phyloP scores from a whole-genome alignment of 2,329 filamentous ascomycete species.

The Dactylellina drechsleri region DNA sequence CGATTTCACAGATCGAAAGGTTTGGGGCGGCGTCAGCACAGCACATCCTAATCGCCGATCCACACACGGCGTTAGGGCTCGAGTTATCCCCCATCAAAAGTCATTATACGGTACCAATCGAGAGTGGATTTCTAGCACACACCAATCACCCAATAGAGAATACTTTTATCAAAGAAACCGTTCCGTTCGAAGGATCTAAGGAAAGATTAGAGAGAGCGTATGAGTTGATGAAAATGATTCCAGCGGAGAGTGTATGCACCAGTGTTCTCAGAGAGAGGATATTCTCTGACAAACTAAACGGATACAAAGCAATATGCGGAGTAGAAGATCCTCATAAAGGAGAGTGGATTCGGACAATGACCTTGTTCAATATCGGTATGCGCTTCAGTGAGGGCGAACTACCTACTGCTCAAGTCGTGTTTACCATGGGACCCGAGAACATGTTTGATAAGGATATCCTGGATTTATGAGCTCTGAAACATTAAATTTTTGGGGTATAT shows the following conservation, averaged over 20 bases:
- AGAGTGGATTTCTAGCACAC: constrained; percentile 58
- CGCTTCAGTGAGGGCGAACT: constrained; percentile 56
- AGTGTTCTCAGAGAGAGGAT: constrained; percentile 59
- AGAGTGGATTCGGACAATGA: constrained; percentile 59
- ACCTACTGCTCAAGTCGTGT: constrained; percentile 60
- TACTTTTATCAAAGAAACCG: constrained; percentile 59
- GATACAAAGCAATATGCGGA: constrained; percentile 61
- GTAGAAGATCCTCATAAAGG: constrained; percentile 59
- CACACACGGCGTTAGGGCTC: constrained; percentile 63
- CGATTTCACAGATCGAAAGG: constrained; percentile 63
- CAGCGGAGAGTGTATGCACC: constrained; percentile 55
- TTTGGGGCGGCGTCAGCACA: constrained; percentile 66
- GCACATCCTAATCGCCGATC: constrained; percentile 67
- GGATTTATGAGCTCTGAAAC: not conserved
- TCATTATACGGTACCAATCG: constrained; percentile 15
- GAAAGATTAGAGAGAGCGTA: constrained; percentile 59
- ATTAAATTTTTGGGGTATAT: no score
- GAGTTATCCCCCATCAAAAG: constrained; percentile 61
- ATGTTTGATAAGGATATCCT: constrained; percentile 3
- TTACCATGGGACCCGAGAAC: not conserved
- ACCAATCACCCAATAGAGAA: constrained; percentile 64
- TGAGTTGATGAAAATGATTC: constrained; percentile 58
- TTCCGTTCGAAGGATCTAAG: constrained; percentile 60
- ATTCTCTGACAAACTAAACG: constrained; percentile 61
- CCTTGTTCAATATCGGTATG: constrained; percentile 62